These are phyloP conservation scores for Nakataea oryzae DNA, from an alignment of 2,329 filamentous ascomycete genomes.

Conservation along the genomic window DNA sequence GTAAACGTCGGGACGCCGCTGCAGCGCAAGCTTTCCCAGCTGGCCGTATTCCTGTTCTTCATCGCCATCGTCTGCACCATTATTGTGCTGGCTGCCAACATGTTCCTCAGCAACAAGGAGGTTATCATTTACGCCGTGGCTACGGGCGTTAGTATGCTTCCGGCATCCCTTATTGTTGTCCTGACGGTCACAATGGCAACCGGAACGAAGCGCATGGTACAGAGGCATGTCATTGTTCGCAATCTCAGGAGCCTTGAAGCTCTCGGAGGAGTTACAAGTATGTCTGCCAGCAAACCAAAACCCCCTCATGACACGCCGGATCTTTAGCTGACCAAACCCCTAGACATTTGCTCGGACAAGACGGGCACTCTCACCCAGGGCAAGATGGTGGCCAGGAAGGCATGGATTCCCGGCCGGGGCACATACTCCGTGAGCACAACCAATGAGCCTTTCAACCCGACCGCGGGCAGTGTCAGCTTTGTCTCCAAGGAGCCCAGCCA, in stretches of 20 bases:
- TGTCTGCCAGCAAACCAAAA: constrained; percentile 14
- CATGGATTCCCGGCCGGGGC: constrained; percentile 49
- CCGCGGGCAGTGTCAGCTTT: constrained; percentile 4
- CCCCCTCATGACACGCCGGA: no score
- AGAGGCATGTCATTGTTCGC: constrained; percentile 45
- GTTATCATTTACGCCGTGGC: constrained; percentile 56
- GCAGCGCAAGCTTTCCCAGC: constrained; percentile 54
- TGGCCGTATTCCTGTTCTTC: constrained; percentile 51
- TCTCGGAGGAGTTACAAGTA: constrained; percentile 34
- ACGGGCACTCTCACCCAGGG: constrained; percentile 56
- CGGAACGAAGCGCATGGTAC: constrained; percentile 33
- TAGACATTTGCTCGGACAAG: constrained; percentile 50
- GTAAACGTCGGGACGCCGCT: constrained; percentile 56
- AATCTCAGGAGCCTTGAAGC: constrained; percentile 45
- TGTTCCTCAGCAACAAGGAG: constrained; percentile 36
- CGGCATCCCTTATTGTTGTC: constrained; percentile 52
- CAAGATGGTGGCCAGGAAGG: constrained; percentile 46
- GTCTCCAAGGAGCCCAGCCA: constrained; percentile 12
- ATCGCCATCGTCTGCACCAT: constrained; percentile 56
- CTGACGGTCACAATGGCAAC: constrained; percentile 58
- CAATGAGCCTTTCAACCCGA: constrained; percentile 12
- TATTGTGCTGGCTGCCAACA: constrained; percentile 52
- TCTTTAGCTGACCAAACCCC: not conserved
- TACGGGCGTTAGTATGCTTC: constrained; percentile 50
- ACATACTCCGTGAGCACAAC: constrained; percentile 43